phyloP scores from a whole-genome alignment of 352 stramenopile species.

The Globisporangium polare region DNA sequence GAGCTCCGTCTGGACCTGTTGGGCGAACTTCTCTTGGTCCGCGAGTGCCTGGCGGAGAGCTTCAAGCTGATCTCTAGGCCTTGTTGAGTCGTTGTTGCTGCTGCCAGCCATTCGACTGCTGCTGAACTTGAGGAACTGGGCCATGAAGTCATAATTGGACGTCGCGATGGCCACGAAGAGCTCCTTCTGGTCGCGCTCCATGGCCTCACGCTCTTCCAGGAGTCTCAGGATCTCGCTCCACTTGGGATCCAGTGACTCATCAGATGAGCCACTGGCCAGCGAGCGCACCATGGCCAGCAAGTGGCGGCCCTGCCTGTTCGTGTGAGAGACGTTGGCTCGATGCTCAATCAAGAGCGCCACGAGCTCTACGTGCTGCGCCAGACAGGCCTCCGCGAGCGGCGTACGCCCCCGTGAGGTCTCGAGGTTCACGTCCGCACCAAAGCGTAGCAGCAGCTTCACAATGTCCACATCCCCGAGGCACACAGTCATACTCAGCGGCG shows the following conservation, averaged over 20 bases:
- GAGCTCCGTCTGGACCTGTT: conserved; percentile 21
- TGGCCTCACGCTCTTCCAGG: conserved; percentile 34
- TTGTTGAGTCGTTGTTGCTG: no score
- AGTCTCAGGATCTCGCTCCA: conserved; percentile 36
- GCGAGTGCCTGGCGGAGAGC: conserved; percentile 20
- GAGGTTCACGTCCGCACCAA: conserved; percentile 65
- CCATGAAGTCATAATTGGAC: conserved; percentile 63
- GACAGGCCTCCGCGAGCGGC: conserved; percentile 53
- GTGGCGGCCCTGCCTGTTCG: conserved; percentile 55
- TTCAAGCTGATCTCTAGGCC: conserved; percentile 14
- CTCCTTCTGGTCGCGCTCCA: conserved; percentile 47
- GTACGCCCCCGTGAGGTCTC: conserved; percentile 67
- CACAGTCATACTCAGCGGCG: conserved; percentile 45
- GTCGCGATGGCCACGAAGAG: conserved; percentile 69
- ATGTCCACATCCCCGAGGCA: conserved; percentile 44
- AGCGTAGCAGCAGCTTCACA: conserved; percentile 50
- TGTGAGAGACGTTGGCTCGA: conserved; percentile 52
- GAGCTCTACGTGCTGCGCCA: conserved; percentile 41
- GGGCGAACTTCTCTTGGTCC: conserved; percentile 19
- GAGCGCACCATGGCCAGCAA: conserved; percentile 40
- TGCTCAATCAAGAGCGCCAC: conserved; percentile 59
- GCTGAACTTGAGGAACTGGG: conserved; percentile 40
- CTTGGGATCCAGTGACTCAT: conserved; percentile 17
- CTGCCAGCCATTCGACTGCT: background rate
- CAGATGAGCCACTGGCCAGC: conserved; percentile 12